Evolutionary conservation across 208 protist genomes (phyloP).

Genomic region (Acanthamoeba castellanii): DNA sequence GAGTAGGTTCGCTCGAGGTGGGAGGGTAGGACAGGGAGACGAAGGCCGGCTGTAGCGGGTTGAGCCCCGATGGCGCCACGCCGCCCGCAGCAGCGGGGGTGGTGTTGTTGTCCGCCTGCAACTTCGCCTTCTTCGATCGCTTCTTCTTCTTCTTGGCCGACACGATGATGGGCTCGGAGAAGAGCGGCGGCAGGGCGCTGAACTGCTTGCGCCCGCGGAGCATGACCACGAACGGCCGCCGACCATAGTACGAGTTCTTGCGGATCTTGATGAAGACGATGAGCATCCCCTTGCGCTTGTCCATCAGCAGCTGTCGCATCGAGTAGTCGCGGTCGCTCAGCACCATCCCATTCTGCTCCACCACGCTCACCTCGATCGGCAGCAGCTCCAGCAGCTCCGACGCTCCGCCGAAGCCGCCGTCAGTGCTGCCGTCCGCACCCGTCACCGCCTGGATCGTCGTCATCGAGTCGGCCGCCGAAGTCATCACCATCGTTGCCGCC

Average conservation of each 20-base stretch:
- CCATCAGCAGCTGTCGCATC: conserved; percentile 39
- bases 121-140: conserved; percentile 29
- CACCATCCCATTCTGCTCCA: not conserved
- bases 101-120: too few species aligned
- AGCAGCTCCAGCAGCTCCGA: not conserved
- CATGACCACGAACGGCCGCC: not conserved
- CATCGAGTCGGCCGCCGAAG: too few species aligned
- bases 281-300: conserved; percentile 2
- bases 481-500: not conserved
- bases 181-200: not conserved
- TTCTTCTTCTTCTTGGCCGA: conserved; percentile 74
- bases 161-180: conserved; percentile 69
- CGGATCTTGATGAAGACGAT: conserved; percentile 53
- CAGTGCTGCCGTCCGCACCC: too few species aligned
- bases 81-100: too few species aligned
- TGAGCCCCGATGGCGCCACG: too few species aligned
- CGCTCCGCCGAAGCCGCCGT: too few species aligned
- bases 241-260: conserved; percentile 64
- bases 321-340: conserved; percentile 51
- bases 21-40: too few species aligned
- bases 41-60: too few species aligned
- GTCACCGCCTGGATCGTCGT: too few species aligned
- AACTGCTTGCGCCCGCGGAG: not conserved
- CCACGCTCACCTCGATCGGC: conserved; percentile 34
- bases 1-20: too few species aligned